Conservation (phyloP, 805 yeast genomes). For the Nakazawaea ernobii region DNA sequence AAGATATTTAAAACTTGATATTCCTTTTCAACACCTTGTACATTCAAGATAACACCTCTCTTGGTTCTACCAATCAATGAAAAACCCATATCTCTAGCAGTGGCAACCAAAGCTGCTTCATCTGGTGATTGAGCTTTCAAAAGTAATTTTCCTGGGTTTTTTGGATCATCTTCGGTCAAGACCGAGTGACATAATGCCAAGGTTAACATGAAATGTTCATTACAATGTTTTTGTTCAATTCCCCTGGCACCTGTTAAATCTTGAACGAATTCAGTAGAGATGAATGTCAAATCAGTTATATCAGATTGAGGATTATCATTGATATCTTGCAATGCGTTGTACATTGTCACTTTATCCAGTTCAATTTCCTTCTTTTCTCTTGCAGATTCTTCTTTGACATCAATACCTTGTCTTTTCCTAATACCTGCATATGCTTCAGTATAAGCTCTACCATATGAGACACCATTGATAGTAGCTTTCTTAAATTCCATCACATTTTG, state of each 20-base stretch:
- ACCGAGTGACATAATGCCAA: conserved; percentile 79
- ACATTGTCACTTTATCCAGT: conserved; percentile 42
- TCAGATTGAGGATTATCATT: conserved; percentile 43
- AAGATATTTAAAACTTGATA: conserved; percentile 65
- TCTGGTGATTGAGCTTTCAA: conserved; percentile 82
- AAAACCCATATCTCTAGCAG: conserved; percentile 76
- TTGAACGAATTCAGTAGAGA: conserved; percentile 59
- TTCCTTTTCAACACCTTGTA: conserved; percentile 66
- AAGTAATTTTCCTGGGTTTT: conserved; percentile 47
- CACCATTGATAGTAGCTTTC: conserved; percentile 66
- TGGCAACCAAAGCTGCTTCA: conserved; percentile 79
- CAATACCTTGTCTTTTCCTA: conserved; percentile 59
- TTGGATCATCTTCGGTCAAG: conserved; percentile 59
- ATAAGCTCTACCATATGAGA: conserved; percentile 66
- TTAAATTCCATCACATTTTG: conserved; percentile 81
- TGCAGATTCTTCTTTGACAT: conserved; percentile 44
- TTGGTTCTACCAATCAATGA: conserved; percentile 62
- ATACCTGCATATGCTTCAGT: conserved; percentile 75
- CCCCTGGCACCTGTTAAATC: conserved; percentile 53
- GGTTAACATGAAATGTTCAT: conserved; percentile 72
- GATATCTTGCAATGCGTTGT: conserved; percentile 28
- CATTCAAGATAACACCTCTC: conserved; percentile 58
- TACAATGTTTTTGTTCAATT: conserved; percentile 45
- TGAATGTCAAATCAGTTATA: conserved; percentile 62
- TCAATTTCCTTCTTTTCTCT: conserved; percentile 35